phyloP scores from a whole-genome alignment of 2,329 filamentous ascomycete species.

The Paecilomyces formosus region DNA sequence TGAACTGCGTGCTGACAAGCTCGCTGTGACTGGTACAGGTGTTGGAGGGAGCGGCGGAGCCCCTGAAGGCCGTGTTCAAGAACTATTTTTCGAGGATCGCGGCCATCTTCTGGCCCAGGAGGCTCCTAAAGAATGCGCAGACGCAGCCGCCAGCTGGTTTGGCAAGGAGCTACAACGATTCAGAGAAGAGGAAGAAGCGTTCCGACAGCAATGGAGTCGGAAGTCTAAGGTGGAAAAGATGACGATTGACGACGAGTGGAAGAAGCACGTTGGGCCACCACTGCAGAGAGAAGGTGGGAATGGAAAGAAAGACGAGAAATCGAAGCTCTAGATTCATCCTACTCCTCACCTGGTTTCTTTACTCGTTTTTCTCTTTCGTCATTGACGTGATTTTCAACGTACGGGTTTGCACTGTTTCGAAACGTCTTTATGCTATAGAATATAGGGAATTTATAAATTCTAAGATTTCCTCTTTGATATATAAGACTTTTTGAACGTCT shows the following conservation, averaged over 20 bases:
- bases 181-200: slow-evolving; percentile 50
- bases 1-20: slow-evolving; percentile 32
- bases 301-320: slow-evolving; percentile 1
- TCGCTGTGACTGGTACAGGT: slow-evolving; percentile 31
- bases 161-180: slow-evolving; percentile 50
- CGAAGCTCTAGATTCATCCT: slow-evolving; percentile 19
- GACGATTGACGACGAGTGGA: slow-evolving; percentile 49
- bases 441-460: neutral
- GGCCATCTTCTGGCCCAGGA: slow-evolving; percentile 87
- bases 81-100: slow-evolving; percentile 54
- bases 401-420: neutral
- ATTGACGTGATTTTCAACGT: neutral
- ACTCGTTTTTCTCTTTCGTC: neutral
- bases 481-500: neutral
- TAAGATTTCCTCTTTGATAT: neutral
- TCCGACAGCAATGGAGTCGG: slow-evolving; percentile 47
- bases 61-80: slow-evolving; percentile 61
- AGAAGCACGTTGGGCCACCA: slow-evolving; percentile 27
- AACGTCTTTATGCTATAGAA: neutral
- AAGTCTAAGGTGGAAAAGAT: slow-evolving; percentile 48
- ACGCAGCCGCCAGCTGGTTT: slow-evolving; percentile 51
- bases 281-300: slow-evolving; percentile 14
- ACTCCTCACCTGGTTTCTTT: neutral
- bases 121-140: slow-evolving; percentile 59
- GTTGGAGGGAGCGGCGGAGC: slow-evolving; percentile 43